These are phyloP conservation scores for Exophiala xenobiotica DNA, from an alignment of 2,329 filamentous ascomycete species.

Conservation along the genomic window DNA sequence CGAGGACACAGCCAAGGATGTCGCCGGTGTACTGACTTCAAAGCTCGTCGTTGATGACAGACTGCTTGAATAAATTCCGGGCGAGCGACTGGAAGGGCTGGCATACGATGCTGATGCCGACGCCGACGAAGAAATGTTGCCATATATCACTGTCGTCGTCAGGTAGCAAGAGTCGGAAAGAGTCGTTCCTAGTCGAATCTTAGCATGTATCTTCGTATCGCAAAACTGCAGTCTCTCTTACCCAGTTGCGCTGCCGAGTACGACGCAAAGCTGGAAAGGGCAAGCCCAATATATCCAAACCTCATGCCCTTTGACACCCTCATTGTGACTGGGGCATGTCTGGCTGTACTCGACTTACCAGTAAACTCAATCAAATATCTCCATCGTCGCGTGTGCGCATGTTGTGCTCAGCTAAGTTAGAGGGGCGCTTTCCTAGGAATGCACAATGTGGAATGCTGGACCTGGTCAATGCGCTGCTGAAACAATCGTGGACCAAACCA, in stretches of 20 bases:
- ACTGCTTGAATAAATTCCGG: background rate
- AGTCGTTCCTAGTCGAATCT: constrained; percentile 6
- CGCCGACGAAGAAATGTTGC: constrained; percentile 10
- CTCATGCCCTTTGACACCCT: constrained; percentile 1
- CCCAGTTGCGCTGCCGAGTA: constrained; percentile 13
- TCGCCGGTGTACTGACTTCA: too few species aligned
- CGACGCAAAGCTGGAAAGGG: constrained; percentile 3
- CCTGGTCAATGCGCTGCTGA: constrained; percentile 11
- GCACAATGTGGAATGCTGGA: constrained; percentile 13
- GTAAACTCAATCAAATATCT: background rate
- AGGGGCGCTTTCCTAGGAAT: constrained; percentile 11
- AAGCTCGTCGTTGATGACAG: background rate
- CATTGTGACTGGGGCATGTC: constrained; percentile 9
- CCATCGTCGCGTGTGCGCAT: background rate
- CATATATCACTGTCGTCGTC: constrained; percentile 21
- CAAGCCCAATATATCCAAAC: constrained; percentile 3
- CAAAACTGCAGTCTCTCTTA: constrained; percentile 1
- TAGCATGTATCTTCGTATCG: background rate
- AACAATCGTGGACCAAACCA: background rate
- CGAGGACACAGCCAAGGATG: too few species aligned
- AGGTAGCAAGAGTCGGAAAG: constrained; percentile 11
- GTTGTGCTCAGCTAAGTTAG: background rate
- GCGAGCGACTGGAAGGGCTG: background rate
- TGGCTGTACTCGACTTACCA: constrained; percentile 6
- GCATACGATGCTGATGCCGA: background rate